These are phyloP conservation scores for Penicillium sclerotiorum DNA, from an alignment of 2,329 filamentous ascomycete genomes.

Conservation along the genomic window DNA sequence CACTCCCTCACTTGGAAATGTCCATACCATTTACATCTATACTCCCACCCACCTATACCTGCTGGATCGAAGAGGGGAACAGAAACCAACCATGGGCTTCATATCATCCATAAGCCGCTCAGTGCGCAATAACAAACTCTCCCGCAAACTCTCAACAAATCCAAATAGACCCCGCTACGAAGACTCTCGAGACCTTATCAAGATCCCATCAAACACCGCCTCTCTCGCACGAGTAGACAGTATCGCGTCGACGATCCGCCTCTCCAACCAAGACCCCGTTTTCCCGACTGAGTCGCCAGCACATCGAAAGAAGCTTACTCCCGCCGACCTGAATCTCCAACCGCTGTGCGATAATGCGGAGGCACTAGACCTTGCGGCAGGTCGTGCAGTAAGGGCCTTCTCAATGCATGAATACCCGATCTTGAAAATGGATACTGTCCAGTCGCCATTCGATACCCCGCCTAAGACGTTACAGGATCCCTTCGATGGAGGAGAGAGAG, in stretches of 20 bases:
- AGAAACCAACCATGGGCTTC: conserved; percentile 20
- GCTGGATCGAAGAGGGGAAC: not conserved
- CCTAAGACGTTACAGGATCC: conserved; percentile 15
- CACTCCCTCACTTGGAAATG: conserved; percentile 2
- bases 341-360: conserved; percentile 20
- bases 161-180: conserved; percentile 18
- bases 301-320: conserved; percentile 9
- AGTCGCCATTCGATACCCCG: conserved; percentile 12
- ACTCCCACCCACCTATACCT: not conserved
- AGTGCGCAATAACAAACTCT: conserved; percentile 20
- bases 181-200: conserved; percentile 25
- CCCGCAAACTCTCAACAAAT: conserved; percentile 18
- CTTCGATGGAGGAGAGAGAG: conserved; percentile 8
- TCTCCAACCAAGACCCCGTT: conserved; percentile 11
- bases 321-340: conserved; percentile 14
- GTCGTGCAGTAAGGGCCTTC: conserved; percentile 6
- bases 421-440: conserved; percentile 19
- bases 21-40: not conserved
- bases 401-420: conserved; percentile 22
- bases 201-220: conserved; percentile 13
- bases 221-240: conserved; percentile 17
- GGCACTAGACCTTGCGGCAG: conserved; percentile 7
- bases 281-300: conserved; percentile 15
- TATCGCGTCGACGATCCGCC: conserved; percentile 16
- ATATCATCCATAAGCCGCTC: conserved; percentile 21